Percentiles rank a stretch among this genome's conserved stretches.
Conservation (phyloP, 805 yeast species). For the Wickerhamiella sergipiensis region DNA sequence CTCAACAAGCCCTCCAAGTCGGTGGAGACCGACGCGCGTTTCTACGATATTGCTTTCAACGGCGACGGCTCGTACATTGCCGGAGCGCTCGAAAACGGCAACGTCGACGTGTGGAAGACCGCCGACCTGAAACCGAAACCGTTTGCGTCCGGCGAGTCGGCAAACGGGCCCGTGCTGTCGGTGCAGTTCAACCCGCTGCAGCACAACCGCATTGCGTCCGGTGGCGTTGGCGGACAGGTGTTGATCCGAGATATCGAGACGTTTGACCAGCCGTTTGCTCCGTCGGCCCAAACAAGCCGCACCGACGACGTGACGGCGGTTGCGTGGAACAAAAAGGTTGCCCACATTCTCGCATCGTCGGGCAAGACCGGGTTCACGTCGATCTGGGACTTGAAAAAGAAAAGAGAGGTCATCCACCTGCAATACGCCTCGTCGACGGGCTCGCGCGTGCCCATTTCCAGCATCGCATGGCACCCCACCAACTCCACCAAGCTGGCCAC, state of each 20-base stretch:
- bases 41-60: slow-evolving; percentile 34
- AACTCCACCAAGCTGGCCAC: slow-evolving; percentile 78
- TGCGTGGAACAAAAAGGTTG: slow-evolving; percentile 76
- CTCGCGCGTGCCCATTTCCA: slow-evolving; percentile 52
- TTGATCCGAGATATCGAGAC: slow-evolving; percentile 78
- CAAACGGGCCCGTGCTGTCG: slow-evolving; percentile 55
- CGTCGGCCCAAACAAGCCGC: slow-evolving; percentile 59
- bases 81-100: slow-evolving; percentile 80
- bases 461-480: slow-evolving; percentile 90
- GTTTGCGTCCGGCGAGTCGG: slow-evolving; percentile 24
- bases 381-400: slow-evolving; percentile 84
- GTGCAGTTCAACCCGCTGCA: slow-evolving; percentile 69
- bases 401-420: slow-evolving; percentile 78
- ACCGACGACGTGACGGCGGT: slow-evolving; percentile 68
- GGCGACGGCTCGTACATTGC: slow-evolving; percentile 33
- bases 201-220: slow-evolving; percentile 62
- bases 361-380: slow-evolving; percentile 77
- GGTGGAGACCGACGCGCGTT: slow-evolving; percentile 25
- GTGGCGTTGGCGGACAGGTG: slow-evolving; percentile 81
- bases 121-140: slow-evolving; percentile 24
- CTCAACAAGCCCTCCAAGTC: slow-evolving; percentile 9
- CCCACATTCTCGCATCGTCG: slow-evolving; percentile 83
- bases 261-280: slow-evolving; percentile 36
- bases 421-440: slow-evolving; percentile 41
- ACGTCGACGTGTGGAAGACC: slow-evolving; percentile 52